A percentile compares a stretch with the other conserved stretches of the same genome.
Evolutionary conservation across 805 yeast genomes (phyloP).

Genomic region (Kregervanrija delftensis): DNA sequence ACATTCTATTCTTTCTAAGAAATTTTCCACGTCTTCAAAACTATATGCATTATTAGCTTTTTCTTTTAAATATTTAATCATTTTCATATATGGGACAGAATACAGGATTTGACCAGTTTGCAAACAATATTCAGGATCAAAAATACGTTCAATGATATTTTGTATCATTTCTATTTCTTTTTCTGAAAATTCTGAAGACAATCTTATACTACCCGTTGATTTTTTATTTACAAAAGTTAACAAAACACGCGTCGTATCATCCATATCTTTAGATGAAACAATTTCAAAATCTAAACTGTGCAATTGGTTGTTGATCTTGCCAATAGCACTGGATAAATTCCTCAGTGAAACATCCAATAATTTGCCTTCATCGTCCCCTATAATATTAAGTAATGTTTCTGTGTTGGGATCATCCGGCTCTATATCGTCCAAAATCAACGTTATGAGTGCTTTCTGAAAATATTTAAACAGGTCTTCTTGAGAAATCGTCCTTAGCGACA

Average conservation of each 20-base stretch:
- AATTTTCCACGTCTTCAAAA: slow-evolving; percentile 28
- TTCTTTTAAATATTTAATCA: slow-evolving; percentile 7
- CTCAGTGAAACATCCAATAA: background rate
- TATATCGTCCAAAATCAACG: background rate
- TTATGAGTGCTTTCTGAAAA: slow-evolving; percentile 2
- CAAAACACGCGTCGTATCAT: slow-evolving; percentile 22
- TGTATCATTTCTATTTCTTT: slow-evolving; percentile 41
- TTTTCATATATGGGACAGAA: slow-evolving; percentile 8
- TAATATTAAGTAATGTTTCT: background rate
- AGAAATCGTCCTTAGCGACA: slow-evolving; percentile 8
- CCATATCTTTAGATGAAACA: slow-evolving; percentile 23
- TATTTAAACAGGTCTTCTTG: slow-evolving; percentile 5
- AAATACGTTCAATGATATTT: slow-evolving; percentile 33
- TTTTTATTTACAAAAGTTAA: slow-evolving; percentile 36
- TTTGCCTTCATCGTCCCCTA: background rate
- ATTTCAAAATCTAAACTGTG: slow-evolving; percentile 36
- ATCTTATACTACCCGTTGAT: slow-evolving; percentile 31
- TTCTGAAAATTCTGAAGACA: slow-evolving; percentile 29
- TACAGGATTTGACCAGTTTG: slow-evolving; percentile 3
- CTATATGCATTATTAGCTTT: slow-evolving; percentile 3
- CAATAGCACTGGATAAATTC: slow-evolving; percentile 10
- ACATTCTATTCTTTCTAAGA: slow-evolving; percentile 34
- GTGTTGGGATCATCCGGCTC: slow-evolving; percentile 3
- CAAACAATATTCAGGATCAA: slow-evolving; percentile 15
- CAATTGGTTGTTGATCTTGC: slow-evolving; percentile 23